Base-by-base conservation (phyloP, 768 basidiomycete species). In the Nidularia sp. region DNA sequence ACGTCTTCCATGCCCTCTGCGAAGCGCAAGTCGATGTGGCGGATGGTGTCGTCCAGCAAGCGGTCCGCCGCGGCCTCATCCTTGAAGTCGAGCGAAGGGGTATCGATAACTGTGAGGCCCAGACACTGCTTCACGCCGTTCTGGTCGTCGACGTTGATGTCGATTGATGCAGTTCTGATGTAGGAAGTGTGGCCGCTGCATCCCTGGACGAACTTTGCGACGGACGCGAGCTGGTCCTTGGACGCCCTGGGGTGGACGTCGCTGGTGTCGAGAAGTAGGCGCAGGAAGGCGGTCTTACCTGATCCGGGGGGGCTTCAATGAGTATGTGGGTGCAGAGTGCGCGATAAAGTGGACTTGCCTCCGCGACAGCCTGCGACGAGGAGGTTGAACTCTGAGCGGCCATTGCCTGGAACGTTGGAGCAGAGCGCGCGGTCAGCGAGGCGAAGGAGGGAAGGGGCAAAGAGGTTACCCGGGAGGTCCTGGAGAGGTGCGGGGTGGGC, bases 261-360 rank as follows among this genome's bases (percentile, higher is more conserved):
- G 73, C 80, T 80, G 57, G 91, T 90, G 75, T 91, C 89, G 67
- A 92, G 81, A 57, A 93, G 77, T 62, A 92, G 86, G 52, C 89
- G 83, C 63, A 92, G 85, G 63, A 93, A 88, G 55, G 88, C 86
- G 22, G 90, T 90, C 79, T 93, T 93, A 70, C 88, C 83, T 78
- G 73, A 71, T 70, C 69, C 70, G 71, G 65, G 70, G 56, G 62
- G 62, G 60, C 49, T 59, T 61, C 57, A 50, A 60, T 52, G 50
- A 55, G 39, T 54, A 42, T 49, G 53, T 54, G 47, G 52, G 53
- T 31, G 54, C 45, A 48, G 36, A 53, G 53, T 53, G 53, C 51
- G 53, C 55, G 52, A 50, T 31, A 50, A 48, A 34, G 31, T 50
- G 59, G 41, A 75, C 77, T 60, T 53, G 73, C 79, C 88, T 71